Percentiles rank a stretch among this genome's conserved stretches.
Conservation (phyloP, 768 basidiomycete genomes). For the Boletus vermiculosoides region DNA sequence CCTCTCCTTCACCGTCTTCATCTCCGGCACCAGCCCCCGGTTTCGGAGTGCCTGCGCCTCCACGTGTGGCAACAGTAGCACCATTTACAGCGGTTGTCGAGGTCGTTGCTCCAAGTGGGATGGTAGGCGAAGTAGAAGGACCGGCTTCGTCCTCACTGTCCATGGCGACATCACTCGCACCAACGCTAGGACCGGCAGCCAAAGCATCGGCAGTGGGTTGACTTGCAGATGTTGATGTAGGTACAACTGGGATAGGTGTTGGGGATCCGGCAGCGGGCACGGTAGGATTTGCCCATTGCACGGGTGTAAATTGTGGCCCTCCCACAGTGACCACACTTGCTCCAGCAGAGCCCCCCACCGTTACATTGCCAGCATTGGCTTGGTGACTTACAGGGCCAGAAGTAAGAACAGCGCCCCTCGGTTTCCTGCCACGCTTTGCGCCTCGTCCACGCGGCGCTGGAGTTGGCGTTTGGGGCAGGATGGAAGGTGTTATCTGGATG, state of each 20-base stretch:
- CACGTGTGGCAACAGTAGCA: background rate
- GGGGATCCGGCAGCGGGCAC: conserved; percentile 6
- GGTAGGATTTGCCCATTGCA: conserved; percentile 38
- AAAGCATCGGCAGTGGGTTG: conserved; percentile 11
- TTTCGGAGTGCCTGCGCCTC: conserved; percentile 9
- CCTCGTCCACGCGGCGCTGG: conserved; percentile 27
- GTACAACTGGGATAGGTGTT: conserved; percentile 12
- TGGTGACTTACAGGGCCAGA: conserved; percentile 15
- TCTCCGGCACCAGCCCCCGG: conserved; percentile 20
- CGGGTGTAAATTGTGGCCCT: conserved; percentile 33
- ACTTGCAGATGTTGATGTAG: background rate
- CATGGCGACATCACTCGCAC: conserved; percentile 2
- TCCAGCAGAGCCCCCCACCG: background rate
- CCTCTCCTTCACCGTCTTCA: conserved; percentile 71
- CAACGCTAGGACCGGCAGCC: background rate
- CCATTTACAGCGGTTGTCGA: background rate
- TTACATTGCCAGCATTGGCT: background rate
- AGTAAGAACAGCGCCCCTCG: conserved; percentile 15
- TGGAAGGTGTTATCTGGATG: conserved; percentile 24
- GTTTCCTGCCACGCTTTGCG: conserved; percentile 29
- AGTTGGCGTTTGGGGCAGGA: conserved; percentile 20
- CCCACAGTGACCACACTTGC: background rate
- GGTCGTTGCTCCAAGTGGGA: background rate
- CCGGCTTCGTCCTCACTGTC: conserved; percentile 24
- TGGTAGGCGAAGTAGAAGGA: conserved; percentile 9